These are phyloP conservation scores for Streptanthus diversifolius DNA, from an alignment of 345 rosid species.

Conservation along the genomic window DNA sequence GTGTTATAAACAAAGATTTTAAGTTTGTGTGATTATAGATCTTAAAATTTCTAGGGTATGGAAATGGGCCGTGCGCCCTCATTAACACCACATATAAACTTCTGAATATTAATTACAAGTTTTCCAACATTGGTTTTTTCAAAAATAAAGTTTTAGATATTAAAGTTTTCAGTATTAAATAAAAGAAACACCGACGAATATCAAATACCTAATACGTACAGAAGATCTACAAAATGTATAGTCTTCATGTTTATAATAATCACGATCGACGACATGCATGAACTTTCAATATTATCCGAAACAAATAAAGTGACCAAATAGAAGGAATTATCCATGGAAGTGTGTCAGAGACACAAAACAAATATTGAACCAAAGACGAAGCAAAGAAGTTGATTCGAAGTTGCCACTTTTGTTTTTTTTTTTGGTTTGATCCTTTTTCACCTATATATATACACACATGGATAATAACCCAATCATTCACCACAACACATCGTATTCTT, in stretches of 20 bases:
- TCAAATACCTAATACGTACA: too few species aligned
- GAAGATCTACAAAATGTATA: neutral
- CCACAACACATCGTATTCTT: slow-evolving; percentile 15
- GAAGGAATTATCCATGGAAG: slow-evolving; percentile 10
- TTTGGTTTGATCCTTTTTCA: neutral
- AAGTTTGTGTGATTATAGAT: too few species aligned
- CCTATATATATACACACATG: neutral
- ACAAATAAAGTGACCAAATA: neutral
- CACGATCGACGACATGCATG: neutral
- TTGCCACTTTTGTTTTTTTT: neutral
- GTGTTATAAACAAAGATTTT: too few species aligned
- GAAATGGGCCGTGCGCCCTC: too few species aligned
- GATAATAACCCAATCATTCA: slow-evolving; percentile 4
- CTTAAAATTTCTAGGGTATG: too few species aligned
- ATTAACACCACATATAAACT: too few species aligned
- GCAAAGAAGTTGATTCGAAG: slow-evolving; percentile 74
- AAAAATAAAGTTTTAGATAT: too few species aligned
- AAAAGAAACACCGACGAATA: too few species aligned
- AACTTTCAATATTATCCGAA: neutral
- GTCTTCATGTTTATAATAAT: neutral
- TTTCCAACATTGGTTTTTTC: too few species aligned
- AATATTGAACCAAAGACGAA: slow-evolving; percentile 46
- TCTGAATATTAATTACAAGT: too few species aligned
- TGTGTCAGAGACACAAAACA: slow-evolving; percentile 29
- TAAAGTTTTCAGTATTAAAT: too few species aligned